Conservation (phyloP, 2,329 filamentous ascomycete species). For the Fusarium sp. region DNA sequence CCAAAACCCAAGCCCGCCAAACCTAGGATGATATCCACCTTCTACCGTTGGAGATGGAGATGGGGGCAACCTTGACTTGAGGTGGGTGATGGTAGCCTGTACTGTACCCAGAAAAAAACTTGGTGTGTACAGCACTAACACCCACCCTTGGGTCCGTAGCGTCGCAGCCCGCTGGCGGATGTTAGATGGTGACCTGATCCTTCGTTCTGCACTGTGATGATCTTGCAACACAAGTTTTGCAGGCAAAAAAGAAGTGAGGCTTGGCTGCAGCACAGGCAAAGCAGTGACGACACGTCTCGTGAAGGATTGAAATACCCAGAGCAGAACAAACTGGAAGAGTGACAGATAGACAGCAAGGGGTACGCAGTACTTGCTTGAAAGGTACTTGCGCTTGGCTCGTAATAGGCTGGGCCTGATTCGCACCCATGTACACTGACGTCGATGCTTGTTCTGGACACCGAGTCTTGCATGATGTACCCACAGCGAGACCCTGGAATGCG, state of each 20-base stretch:
- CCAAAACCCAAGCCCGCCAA: conserved; percentile 7
- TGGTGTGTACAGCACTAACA: conserved; percentile 28
- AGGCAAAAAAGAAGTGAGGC: conserved; percentile 13
- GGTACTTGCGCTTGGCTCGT: conserved; percentile 16
- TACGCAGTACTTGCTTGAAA: conserved; percentile 19
- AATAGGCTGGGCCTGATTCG: conserved; percentile 29
- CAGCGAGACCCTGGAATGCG: neutral
- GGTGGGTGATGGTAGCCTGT: conserved; percentile 15
- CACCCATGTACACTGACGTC: conserved; percentile 37
- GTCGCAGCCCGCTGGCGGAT: conserved; percentile 11
- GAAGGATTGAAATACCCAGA: neutral
- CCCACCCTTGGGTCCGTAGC: conserved; percentile 12
- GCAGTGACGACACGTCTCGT: conserved; percentile 4
- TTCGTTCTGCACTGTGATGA: neutral
- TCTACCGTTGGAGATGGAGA: conserved; percentile 9
- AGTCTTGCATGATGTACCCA: conserved; percentile 7
- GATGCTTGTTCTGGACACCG: conserved; percentile 10
- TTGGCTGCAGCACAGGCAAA: conserved; percentile 21
- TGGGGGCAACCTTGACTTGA: neutral
- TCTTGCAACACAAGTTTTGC: neutral
- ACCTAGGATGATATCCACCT: conserved; percentile 4
- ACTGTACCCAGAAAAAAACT: conserved; percentile 13
- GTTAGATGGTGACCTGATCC: conserved; percentile 5
- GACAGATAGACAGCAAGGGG: conserved; percentile 13
- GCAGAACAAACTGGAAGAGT: neutral